Percentiles rank a stretch among this genome's conserved stretches.
phyloP scores from a whole-genome alignment of 768 basidiomycete species.

The Tulasnella sp. region DNA sequence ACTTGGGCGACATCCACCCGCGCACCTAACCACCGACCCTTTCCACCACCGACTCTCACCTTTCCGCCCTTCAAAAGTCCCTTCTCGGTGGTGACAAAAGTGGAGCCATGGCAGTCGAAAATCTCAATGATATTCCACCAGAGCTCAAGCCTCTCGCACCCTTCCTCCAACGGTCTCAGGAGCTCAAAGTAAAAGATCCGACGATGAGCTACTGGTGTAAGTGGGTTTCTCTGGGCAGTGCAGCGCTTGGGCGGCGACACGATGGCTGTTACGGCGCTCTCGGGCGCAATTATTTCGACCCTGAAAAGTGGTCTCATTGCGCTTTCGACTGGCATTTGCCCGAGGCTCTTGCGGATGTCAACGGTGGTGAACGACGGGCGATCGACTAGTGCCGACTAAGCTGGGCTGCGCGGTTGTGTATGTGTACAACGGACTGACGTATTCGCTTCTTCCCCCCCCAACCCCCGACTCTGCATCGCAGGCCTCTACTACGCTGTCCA shows the following conservation, averaged over 20 bases:
- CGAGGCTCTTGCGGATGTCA: slow-evolving; percentile 10
- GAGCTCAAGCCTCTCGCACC: slow-evolving; percentile 63
- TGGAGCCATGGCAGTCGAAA: slow-evolving; percentile 23
- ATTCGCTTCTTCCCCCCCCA: not conserved
- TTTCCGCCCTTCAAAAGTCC: not conserved
- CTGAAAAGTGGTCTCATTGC: slow-evolving; percentile 1
- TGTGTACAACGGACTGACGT: slow-evolving; percentile 1
- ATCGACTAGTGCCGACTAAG: not conserved
- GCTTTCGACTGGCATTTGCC: slow-evolving; percentile 21
- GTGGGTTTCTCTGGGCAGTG: slow-evolving; percentile 43
- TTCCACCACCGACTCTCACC: slow-evolving; percentile 12
- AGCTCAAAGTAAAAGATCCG: slow-evolving; percentile 79
- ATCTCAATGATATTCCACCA: slow-evolving; percentile 36
- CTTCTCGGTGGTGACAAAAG: slow-evolving; percentile 13
- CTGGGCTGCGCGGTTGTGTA: not conserved
- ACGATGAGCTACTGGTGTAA: slow-evolving; percentile 95
- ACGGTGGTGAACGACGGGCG: not conserved
- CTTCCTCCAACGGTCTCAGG: slow-evolving; percentile 87
- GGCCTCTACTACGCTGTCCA: slow-evolving; percentile 93
- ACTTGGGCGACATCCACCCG: not conserved
- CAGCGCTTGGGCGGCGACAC: not conserved
- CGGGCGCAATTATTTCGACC: slow-evolving; percentile 19
- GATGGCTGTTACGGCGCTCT: not conserved
- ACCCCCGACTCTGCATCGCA: slow-evolving; percentile 43
- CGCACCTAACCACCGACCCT: not conserved